These are phyloP conservation scores for Fusarium sp. DNA, from an alignment of 2,329 filamentous ascomycete species.

Conservation along the genomic window DNA sequence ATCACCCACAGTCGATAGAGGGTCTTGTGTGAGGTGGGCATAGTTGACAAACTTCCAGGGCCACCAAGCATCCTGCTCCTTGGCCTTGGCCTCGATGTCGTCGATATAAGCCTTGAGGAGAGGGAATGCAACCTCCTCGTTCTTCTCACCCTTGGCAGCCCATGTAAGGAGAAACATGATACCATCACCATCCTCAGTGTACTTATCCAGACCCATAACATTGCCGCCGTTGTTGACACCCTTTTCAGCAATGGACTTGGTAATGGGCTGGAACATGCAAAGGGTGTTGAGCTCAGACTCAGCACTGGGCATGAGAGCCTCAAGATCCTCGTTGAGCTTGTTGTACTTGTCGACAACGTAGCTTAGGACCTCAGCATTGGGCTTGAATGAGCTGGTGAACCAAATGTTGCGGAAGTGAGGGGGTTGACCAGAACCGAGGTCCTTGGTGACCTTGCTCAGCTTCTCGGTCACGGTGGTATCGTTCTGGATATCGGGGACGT, in stretches of 20 bases:
- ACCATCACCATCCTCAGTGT: conserved; percentile 48
- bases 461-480: conserved; percentile 50
- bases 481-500: conserved; percentile 41
- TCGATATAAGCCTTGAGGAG: conserved; percentile 54
- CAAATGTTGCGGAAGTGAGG: conserved; percentile 54
- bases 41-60: conserved; percentile 62
- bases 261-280: conserved; percentile 55
- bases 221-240: conserved; percentile 54
- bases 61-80: conserved; percentile 47
- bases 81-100: conserved; percentile 49
- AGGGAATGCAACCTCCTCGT: conserved; percentile 55
- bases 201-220: conserved; percentile 54
- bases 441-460: conserved; percentile 51
- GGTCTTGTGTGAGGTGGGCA: conserved; percentile 57
- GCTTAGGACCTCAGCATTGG: conserved; percentile 54
- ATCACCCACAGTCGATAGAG: conserved; percentile 56
- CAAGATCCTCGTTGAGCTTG: conserved; percentile 48
- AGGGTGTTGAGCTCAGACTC: conserved; percentile 51
- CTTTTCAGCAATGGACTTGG: conserved; percentile 52
- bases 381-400: conserved; percentile 57
- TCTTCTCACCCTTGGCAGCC: conserved; percentile 54
- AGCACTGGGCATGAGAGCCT: conserved; percentile 45
- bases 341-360: conserved; percentile 54
- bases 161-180: conserved; percentile 54
- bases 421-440: conserved; percentile 52